phyloP scores from a whole-genome alignment of 1,139 yeast genomes.

The Nakaseomyces nivariensis region DNA sequence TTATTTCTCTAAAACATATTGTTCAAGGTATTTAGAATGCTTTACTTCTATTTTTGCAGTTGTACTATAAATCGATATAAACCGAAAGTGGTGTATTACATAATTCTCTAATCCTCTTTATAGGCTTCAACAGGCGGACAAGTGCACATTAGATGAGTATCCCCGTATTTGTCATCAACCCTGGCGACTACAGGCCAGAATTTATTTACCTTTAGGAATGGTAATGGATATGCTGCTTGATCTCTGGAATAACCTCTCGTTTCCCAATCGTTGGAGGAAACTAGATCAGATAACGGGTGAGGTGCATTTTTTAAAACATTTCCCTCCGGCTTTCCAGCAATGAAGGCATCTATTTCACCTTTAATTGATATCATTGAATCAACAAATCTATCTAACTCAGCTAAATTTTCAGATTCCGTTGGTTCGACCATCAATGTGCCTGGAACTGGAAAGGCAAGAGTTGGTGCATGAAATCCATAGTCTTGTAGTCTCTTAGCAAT shows the following conservation, averaged over 20 bases:
- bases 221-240: slow-evolving; percentile 86
- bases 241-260: slow-evolving; percentile 84
- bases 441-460: slow-evolving; percentile 97
- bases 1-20: no score
- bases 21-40: no score
- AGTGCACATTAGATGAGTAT: slow-evolving; percentile 83
- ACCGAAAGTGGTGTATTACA: no score
- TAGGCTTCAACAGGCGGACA: slow-evolving; percentile 69
- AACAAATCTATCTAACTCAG: slow-evolving; percentile 82
- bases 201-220: slow-evolving; percentile 60
- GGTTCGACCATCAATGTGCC: slow-evolving; percentile 98
- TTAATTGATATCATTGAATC: slow-evolving; percentile 80
- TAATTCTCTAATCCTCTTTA: neutral
- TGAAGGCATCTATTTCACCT: slow-evolving; percentile 68
- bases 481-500: slow-evolving; percentile 95
- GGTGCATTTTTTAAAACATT: slow-evolving; percentile 82
- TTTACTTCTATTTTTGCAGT: no score
- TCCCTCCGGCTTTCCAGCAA: slow-evolving; percentile 58
- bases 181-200: slow-evolving; percentile 95
- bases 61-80: no score
- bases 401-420: slow-evolving; percentile 85
- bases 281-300: slow-evolving; percentile 73
- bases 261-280: slow-evolving; percentile 60
- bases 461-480: slow-evolving; percentile 98
- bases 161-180: slow-evolving; percentile 91